Conservation (phyloP, 23 red algal genomes). For the Pyropia yezoensis region DNA sequence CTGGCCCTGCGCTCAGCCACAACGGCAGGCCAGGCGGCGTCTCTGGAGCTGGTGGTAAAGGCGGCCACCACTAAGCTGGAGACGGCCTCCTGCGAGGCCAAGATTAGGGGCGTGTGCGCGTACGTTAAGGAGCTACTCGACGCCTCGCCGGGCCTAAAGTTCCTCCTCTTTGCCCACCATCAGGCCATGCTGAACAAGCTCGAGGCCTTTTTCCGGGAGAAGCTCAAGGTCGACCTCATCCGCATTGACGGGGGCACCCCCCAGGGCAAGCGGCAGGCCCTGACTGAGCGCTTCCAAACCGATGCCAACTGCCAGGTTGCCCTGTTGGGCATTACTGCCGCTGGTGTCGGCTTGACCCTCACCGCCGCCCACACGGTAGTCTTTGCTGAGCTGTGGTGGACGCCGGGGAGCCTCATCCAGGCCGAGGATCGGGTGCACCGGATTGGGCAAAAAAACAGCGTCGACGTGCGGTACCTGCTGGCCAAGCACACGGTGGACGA, state of each 20-base stretch:
- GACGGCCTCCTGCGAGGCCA: background rate
- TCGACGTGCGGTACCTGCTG: constrained; percentile 56
- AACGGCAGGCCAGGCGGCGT: constrained; percentile 8
- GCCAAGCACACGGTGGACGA: constrained; percentile 59
- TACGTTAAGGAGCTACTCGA: constrained; percentile 35
- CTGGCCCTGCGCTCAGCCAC: constrained; percentile 2
- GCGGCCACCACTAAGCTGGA: background rate
- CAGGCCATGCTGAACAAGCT: constrained; percentile 23
- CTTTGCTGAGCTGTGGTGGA: constrained; percentile 84
- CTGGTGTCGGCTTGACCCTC: constrained; percentile 64
- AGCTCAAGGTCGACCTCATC: constrained; percentile 30
- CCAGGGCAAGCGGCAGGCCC: constrained; percentile 23
- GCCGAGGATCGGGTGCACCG: constrained; percentile 77
- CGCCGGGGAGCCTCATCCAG: constrained; percentile 69
- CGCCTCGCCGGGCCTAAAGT: constrained; percentile 28
- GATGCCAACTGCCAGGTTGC: constrained; percentile 42
- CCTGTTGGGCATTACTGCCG: constrained; percentile 64
- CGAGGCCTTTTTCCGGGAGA: constrained; percentile 18
- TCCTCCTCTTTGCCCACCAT: constrained; percentile 66
- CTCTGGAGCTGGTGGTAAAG: constrained; percentile 9
- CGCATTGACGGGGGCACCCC: constrained; percentile 59
- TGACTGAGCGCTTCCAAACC: constrained; percentile 50
- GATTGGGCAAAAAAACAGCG: constrained; percentile 69
- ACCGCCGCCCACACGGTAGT: constrained; percentile 60
- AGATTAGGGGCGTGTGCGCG: constrained; percentile 33